Evolutionary conservation across 805 yeast genomes (phyloP), one percentile per base, ranked within the genome.

Genomic region (Saccharomycopsis synnaedendra): DNA sequence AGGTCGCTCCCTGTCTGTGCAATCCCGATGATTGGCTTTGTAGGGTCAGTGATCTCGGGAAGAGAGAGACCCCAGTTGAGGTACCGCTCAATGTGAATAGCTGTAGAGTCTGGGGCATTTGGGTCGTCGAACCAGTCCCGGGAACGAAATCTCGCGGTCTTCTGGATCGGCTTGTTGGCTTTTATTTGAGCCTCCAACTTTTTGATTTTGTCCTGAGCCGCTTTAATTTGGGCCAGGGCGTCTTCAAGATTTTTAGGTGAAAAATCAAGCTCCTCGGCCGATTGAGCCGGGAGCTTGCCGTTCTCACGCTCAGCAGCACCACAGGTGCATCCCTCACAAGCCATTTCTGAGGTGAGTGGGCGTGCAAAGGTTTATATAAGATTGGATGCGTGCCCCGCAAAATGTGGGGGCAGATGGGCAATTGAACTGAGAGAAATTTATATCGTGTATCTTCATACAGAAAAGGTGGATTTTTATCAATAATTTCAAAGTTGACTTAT

Each of bases 291-390:
- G 32, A n/a, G 10, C 29, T 39, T 19, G 32, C 44, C 44, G 5
- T 10, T 19, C 7, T 4, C 46, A 10, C 19, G 29, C 5, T 44
- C 55, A 8, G 48, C 51, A 7, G 45, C 49, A 19, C 58, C 60
- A 45, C 60, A 57, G 27, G 47, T 56, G 45, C 60, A 57, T 37
- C 54, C 51, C 41, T 55, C 58, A 40, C 60, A 57, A 35, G 56
- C 50, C 60, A 57, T 57, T 19, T 19, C 19, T 19, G 19, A 19
- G 19, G 19, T 19, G 19, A 19, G 19, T 19, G 19, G 19, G 19
- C 19, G 19, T 19, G 19, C 19, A 19, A 19, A 19, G 19, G 19
- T 19, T 19, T 19, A 19, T 19, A 19, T 19, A 19, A 19, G 19
- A 19, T 19, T 19, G 19, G 19, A 19, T 19, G 19, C 19, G 19